Base-by-base conservation (phyloP, 495 filamentous ascomycete species). In the Hypoxylon intermedium region DNA sequence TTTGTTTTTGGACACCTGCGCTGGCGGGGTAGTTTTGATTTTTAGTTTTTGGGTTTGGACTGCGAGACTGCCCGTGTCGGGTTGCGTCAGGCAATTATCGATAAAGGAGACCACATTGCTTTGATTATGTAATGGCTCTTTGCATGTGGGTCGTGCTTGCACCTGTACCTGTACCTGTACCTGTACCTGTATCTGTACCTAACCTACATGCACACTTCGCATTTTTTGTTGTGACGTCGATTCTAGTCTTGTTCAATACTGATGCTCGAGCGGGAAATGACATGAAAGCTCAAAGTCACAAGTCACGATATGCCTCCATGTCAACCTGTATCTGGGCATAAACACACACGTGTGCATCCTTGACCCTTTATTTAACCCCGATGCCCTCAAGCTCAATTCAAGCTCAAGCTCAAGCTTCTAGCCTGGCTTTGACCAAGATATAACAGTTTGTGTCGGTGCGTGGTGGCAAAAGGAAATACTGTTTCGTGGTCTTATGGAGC, bases 11-110 rank as follows among this genome's bases (percentile, higher is more conserved):
- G 38, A 47, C 18, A 30, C 26, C n/a, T 46, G 30, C 15, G 31
- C 55, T 59, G 49, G 61, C 61, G 61, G 61, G 61, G 61, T 65
- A 65, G 53, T 53, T 36, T 50, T 55, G 26, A 41, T 53, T 60
- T 37, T 55, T 48, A 36, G 21, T 42, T 42, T 33, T 49, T 31
- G 7, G 24, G 13, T 33, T 49, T 45, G 9, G n/a, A 5, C 46
- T 26, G 34, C 16, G 3, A 2, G 36, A 9, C 1, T 6, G n/a
- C n/a, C n/a, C n/a, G n/a, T n/a, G 13, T 46, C 24, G 19, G 36
- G 44, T 49, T 28, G 44, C 30, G 53, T 48, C 33, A 48, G 58
- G 58, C 44, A 36, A 47, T 47, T 33, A 53, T 60, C 42, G 42
- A 60, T 54, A 36, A 20, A 7, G 4, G 4, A 26, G 24, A 3